These are phyloP conservation scores for Delitschia confertaspora DNA, from an alignment of 495 filamentous ascomycete genomes.

Conservation along the genomic window DNA sequence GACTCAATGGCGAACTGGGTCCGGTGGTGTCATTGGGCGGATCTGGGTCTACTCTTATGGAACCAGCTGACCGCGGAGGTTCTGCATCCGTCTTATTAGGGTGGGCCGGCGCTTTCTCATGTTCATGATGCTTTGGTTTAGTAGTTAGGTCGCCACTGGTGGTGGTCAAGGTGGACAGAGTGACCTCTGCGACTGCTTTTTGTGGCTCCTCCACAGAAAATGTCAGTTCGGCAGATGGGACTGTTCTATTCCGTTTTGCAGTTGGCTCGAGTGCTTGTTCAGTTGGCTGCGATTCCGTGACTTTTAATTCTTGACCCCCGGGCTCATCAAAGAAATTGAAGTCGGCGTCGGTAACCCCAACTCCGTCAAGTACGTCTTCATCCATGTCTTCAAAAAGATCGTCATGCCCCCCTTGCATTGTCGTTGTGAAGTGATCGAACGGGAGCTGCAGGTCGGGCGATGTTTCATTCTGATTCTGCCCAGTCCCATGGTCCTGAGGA, in stretches of 20 bases:
- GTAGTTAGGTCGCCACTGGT: no score
- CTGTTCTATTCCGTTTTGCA: background rate
- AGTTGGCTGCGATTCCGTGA: conserved; percentile 2
- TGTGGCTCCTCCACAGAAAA: no score
- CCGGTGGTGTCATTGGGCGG: background rate
- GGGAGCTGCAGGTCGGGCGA: conserved; percentile 10
- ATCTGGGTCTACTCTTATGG: no score
- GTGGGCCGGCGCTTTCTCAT: no score
- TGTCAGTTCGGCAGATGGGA: no score
- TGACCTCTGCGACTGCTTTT: no score
- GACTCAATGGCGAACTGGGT: conserved; percentile 43
- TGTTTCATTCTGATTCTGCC: conserved; percentile 5
- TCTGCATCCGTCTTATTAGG: no score
- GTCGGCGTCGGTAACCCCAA: conserved; percentile 79
- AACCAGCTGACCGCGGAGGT: no score
- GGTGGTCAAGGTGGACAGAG: no score
- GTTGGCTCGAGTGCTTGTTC: background rate
- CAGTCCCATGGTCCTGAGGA: conserved; percentile 2
- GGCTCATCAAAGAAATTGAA: conserved; percentile 84
- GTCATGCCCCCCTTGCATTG: conserved; percentile 31
- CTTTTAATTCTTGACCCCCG: conserved; percentile 34
- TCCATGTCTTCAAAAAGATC: conserved; percentile 63
- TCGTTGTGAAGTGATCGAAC: conserved; percentile 14
- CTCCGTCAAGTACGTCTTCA: conserved; percentile 38
- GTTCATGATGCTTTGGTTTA: no score